phyloP scores from a whole-genome alignment of 2,329 filamentous ascomycete species.

The Fusarium burgessii region DNA sequence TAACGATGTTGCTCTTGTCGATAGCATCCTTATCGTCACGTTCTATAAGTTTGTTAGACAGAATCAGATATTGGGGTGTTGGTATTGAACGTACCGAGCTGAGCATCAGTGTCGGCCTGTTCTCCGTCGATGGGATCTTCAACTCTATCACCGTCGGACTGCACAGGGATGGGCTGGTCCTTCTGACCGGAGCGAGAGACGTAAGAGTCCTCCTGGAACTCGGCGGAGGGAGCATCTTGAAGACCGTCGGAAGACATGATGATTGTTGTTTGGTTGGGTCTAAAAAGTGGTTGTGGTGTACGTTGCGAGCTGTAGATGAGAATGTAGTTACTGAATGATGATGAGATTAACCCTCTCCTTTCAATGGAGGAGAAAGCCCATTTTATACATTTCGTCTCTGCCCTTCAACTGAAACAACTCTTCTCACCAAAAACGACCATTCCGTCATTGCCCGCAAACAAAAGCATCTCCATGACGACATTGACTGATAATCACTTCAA shows the following conservation, averaged over 20 bases:
- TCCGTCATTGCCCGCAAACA: constrained; percentile 26
- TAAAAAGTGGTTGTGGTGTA: not conserved
- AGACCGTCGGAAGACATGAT: constrained; percentile 35
- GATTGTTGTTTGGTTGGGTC: not conserved
- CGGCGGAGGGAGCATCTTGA: constrained; percentile 23
- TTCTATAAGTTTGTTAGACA: constrained; percentile 11
- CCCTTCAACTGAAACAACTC: not conserved
- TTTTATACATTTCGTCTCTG: constrained; percentile 20
- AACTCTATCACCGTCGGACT: constrained; percentile 33
- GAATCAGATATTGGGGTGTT: accelerated
- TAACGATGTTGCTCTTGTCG: constrained; percentile 36
- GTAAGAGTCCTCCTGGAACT: constrained; percentile 34
- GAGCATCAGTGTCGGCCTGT: constrained; percentile 31
- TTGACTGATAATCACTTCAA: constrained; percentile 24
- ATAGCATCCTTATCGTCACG: constrained; percentile 36
- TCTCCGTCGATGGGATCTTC: constrained; percentile 30
- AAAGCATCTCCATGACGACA: constrained; percentile 42
- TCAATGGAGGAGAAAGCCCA: not conserved
- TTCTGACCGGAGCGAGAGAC: constrained; percentile 37
- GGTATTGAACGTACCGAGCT: constrained; percentile 24
- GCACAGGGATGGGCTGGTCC: constrained; percentile 36
- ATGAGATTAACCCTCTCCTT: accelerated
- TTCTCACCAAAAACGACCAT: not conserved
- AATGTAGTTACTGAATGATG: not conserved
- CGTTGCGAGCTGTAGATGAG: not conserved